Conservation (phyloP, 192 early-diverging fungal genomes). For the Rhizophagus sp. region DNA sequence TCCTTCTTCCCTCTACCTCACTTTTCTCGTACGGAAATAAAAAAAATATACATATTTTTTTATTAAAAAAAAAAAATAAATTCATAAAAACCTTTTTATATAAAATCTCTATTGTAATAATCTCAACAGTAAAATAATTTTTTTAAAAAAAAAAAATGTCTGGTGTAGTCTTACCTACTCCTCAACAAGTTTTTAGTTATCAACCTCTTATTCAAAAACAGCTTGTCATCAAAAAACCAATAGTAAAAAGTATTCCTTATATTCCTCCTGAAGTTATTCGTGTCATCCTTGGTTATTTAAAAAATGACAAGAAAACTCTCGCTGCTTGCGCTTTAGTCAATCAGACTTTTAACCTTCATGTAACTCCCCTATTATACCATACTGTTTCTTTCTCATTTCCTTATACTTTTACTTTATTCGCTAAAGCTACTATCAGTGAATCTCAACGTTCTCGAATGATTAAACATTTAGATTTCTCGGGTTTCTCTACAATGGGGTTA, state of each 20-base stretch:
- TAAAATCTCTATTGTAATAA: too few relatives aligned
- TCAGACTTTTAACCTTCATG: constrained; percentile 23
- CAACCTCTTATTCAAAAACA: background rate
- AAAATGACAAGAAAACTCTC: constrained; percentile 1
- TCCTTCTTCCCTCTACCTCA: too few relatives aligned
- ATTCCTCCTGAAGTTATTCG: constrained; percentile 14
- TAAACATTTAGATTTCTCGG: constrained; percentile 2
- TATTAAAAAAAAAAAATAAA: too few relatives aligned
- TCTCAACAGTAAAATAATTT: background rate
- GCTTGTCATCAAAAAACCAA: background rate
- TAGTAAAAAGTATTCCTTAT: background rate
- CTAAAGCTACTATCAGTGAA: background rate
- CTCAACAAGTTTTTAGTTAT: background rate
- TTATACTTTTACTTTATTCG: constrained; percentile 6
- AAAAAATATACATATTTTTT: too few relatives aligned
- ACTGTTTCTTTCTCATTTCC: constrained; percentile 21
- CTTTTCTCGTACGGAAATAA: too few relatives aligned
- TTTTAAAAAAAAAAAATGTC: background rate
- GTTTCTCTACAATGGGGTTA: constrained; percentile 14
- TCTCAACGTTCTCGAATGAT: constrained; percentile 5
- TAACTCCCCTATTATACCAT: constrained; percentile 7
- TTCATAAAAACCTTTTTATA: too few relatives aligned
- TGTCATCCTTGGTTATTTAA: background rate
- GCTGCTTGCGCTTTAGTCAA: constrained; percentile 27
- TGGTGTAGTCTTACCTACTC: background rate